These are phyloP conservation scores for Umbelopsis sp. DNA, from an alignment of 371 early-diverging fungal genomes.

Conservation along the genomic window DNA sequence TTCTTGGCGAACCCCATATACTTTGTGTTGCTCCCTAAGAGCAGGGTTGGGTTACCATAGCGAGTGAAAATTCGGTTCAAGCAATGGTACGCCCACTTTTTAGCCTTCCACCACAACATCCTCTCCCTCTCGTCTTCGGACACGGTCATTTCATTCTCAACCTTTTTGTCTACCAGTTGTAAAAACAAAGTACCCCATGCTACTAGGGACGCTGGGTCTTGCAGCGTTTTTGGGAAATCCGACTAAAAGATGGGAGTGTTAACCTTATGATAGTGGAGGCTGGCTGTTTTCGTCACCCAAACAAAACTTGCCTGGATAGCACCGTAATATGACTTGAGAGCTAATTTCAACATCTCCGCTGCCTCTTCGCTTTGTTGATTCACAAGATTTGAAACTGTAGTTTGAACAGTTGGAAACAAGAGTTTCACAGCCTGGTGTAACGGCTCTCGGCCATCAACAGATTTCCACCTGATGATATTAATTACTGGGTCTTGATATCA, in stretches of 20 bases:
- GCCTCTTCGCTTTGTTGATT: slow-evolving; percentile 69
- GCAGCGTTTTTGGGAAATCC: slow-evolving; percentile 59
- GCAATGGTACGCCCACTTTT: slow-evolving; percentile 91
- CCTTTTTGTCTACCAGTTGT: slow-evolving; percentile 60
- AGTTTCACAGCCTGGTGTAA: slow-evolving; percentile 69
- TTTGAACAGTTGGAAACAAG: slow-evolving; percentile 74
- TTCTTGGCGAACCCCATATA: slow-evolving; percentile 75
- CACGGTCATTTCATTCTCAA: slow-evolving; percentile 40
- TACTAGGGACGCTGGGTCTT: slow-evolving; percentile 57
- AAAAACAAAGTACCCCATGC: slow-evolving; percentile 78
- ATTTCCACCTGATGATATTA: slow-evolving; percentile 49
- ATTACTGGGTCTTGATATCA: not conserved
- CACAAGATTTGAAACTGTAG: slow-evolving; percentile 67
- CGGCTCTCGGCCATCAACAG: slow-evolving; percentile 58
- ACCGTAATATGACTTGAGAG: slow-evolving; percentile 77
- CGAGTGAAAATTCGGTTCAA: slow-evolving; percentile 79
- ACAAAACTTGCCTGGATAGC: slow-evolving; percentile 60
- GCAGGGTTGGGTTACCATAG: slow-evolving; percentile 76
- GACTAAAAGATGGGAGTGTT: slow-evolving; percentile 23
- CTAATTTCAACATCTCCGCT: slow-evolving; percentile 80
- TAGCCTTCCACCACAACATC: slow-evolving; percentile 81
- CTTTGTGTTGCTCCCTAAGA: slow-evolving; percentile 56
- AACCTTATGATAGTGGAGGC: not conserved
- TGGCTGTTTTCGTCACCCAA: not conserved
- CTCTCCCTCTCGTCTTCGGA: slow-evolving; percentile 63